Evolutionary conservation across 2,329 filamentous ascomycete genomes (phyloP).

Genomic region (Botrytis fabae): DNA sequence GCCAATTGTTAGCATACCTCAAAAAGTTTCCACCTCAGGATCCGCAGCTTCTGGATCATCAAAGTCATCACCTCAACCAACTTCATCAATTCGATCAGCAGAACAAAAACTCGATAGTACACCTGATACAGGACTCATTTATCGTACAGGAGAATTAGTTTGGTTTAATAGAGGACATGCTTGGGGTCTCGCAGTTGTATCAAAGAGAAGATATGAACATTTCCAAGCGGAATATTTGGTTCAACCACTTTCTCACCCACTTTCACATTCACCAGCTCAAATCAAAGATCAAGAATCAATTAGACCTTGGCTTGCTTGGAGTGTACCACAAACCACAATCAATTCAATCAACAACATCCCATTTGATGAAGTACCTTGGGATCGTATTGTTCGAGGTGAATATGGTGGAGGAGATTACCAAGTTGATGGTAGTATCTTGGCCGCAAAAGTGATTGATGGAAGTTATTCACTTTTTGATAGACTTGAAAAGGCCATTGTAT

Average conservation of each 20-base stretch:
- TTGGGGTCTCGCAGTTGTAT: constrained; percentile 55
- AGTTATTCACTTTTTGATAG: constrained; percentile 55
- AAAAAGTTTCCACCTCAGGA: not conserved
- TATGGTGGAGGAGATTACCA: constrained; percentile 49
- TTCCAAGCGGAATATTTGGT: constrained; percentile 46
- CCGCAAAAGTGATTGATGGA: constrained; percentile 55
- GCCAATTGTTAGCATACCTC: constrained; percentile 12
- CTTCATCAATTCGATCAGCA: constrained; percentile 19
- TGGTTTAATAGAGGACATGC: constrained; percentile 55
- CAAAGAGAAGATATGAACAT: constrained; percentile 46
- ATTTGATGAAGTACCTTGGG: constrained; percentile 55
- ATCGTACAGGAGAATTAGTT: constrained; percentile 55
- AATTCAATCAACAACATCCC: constrained; percentile 44
- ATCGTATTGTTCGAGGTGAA: constrained; percentile 44
- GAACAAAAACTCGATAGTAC: constrained; percentile 53
- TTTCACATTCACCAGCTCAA: constrained; percentile 43
- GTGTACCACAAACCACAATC: constrained; percentile 52
- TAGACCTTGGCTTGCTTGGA: constrained; percentile 60
- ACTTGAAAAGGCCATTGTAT: constrained; percentile 44
- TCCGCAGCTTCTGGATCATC: not conserved
- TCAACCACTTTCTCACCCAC: constrained; percentile 51
- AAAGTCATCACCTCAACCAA: constrained; percentile 23
- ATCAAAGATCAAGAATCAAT: constrained; percentile 48
- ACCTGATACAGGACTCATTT: constrained; percentile 49
- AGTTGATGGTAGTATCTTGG: constrained; percentile 58